These are phyloP conservation scores for Magnaporthiopsis rhizophila DNA, from an alignment of 2,329 filamentous ascomycete species.

Conservation along the genomic window DNA sequence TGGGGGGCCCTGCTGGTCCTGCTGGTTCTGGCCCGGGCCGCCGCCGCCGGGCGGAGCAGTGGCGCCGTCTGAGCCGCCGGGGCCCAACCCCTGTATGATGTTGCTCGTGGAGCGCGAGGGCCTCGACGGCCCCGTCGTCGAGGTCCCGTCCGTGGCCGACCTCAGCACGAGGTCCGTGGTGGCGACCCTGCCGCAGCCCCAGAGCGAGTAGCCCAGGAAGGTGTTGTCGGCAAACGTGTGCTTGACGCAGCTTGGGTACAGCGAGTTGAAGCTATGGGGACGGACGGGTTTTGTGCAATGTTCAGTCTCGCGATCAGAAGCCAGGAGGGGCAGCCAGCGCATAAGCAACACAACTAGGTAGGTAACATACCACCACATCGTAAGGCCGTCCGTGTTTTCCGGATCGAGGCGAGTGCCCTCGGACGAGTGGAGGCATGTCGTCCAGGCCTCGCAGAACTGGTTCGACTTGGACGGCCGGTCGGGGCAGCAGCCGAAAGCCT, in stretches of 20 bases:
- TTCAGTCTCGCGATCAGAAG: not conserved
- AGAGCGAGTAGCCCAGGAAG: constrained; percentile 21
- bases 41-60: not conserved
- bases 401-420: constrained; percentile 15
- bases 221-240: constrained; percentile 19
- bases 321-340: not conserved
- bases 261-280: constrained; percentile 13
- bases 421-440: constrained; percentile 21
- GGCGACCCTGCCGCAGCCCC: constrained; percentile 20
- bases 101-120: not conserved
- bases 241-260: constrained; percentile 22
- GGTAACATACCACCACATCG: constrained; percentile 23
- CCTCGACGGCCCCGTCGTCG: constrained; percentile 2
- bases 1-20: not conserved
- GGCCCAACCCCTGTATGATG: not conserved
- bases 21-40: constrained; percentile 2
- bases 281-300: too few relatives aligned
- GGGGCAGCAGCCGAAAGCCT: constrained; percentile 24
- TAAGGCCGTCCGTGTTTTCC: constrained; percentile 16
- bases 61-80: not conserved
- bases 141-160: constrained; percentile 11
- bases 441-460: constrained; percentile 16
- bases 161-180: constrained; percentile 16
- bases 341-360: not conserved
- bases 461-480: constrained; percentile 11